Conservation (phyloP, 2,329 filamentous ascomycete genomes). For the Graphiopsis chlorocephala region DNA sequence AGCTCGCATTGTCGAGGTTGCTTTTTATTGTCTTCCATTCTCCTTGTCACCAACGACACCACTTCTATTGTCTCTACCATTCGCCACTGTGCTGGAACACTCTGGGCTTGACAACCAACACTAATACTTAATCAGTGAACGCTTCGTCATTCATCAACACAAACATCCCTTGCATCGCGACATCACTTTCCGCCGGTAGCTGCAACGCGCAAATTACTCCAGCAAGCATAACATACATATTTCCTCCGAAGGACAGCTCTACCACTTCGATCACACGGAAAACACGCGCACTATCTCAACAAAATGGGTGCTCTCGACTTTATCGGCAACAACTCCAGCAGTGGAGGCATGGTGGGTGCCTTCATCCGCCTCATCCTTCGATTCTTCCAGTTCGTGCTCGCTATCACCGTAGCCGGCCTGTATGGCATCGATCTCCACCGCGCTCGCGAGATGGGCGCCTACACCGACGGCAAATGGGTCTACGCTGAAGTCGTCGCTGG, state of each 20-base stretch:
- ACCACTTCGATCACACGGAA: not conserved
- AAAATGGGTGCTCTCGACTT: conserved; percentile 30
- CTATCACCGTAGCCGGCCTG: conserved; percentile 72
- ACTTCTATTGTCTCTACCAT: not conserved
- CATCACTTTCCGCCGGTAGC: not conserved
- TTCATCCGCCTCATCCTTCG: conserved; percentile 63
- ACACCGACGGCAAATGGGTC: conserved; percentile 69
- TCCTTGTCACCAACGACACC: not conserved
- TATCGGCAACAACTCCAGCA: conserved; percentile 25
- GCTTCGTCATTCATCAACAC: not conserved
- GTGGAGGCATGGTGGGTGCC: conserved; percentile 38
- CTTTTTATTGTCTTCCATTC: conserved; percentile 4
- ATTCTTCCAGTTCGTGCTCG: conserved; percentile 72
- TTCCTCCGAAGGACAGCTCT: not conserved
- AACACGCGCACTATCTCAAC: not conserved
- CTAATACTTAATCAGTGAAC: conserved; percentile 9
- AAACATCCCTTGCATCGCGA: conserved; percentile 12
- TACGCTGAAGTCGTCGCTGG: conserved; percentile 71
- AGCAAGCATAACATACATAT: conserved; percentile 2
- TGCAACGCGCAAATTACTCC: not conserved
- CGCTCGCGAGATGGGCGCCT: conserved; percentile 50
- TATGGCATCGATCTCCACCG: conserved; percentile 68
- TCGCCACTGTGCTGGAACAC: conserved; percentile 4
- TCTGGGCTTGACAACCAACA: not conserved
- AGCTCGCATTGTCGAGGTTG: conserved; percentile 1